A percentile compares a stretch with the other conserved stretches of the same genome.
These are phyloP conservation scores for Solanum bukasovii DNA, from an alignment of 257 asterid species.

Conservation along the genomic window DNA sequence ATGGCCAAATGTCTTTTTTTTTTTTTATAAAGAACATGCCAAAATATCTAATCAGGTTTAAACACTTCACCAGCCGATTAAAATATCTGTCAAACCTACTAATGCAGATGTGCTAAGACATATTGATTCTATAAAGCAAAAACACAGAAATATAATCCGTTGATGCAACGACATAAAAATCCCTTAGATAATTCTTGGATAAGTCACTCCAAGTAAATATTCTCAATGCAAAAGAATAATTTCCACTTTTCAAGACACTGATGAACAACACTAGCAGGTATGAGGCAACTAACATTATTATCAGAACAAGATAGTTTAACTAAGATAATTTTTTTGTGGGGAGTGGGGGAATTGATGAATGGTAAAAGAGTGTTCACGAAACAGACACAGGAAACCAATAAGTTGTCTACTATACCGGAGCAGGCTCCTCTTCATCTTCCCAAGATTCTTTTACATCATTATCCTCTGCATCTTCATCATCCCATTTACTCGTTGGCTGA, in stretches of 20 bases:
- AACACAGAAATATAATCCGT: neutral
- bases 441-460: constrained; percentile 78
- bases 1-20: neutral
- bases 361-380: neutral
- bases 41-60: neutral
- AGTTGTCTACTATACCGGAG: constrained; percentile 23
- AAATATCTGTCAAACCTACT: neutral
- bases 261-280: neutral
- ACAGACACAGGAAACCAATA: neutral
- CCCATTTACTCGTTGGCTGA: constrained; percentile 50
- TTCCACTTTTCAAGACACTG: neutral
- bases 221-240: neutral
- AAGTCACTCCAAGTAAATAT: neutral
- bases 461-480: constrained; percentile 76
- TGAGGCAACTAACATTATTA: neutral
- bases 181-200: neutral
- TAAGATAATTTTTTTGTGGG: neutral
- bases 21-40: neutral
- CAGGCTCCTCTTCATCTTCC: constrained; percentile 92
- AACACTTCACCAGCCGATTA: neutral
- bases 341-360: neutral
- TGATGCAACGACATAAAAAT: neutral
- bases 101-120: neutral
- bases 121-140: neutral
- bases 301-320: neutral